These are phyloP conservation scores for Macrophomina phaseolina DNA, from an alignment of 2,329 filamentous ascomycete genomes.

Conservation along the genomic window DNA sequence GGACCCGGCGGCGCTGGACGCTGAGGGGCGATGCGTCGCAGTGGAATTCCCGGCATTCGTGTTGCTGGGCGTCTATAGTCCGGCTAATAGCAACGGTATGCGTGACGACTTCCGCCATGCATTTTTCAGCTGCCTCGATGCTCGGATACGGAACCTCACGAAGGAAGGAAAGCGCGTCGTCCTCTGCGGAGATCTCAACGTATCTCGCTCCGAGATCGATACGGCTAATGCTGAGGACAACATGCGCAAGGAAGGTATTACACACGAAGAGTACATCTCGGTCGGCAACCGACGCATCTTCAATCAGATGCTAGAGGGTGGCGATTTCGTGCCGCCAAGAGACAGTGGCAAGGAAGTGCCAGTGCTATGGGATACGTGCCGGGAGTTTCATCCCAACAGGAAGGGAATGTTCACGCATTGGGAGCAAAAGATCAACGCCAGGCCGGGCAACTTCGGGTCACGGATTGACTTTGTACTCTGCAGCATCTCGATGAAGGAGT, in stretches of 20 bases:
- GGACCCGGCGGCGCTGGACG: constrained; percentile 78
- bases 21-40: constrained; percentile 88
- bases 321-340: constrained; percentile 68
- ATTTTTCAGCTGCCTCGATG: constrained; percentile 81
- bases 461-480: constrained; percentile 94
- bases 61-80: constrained; percentile 88
- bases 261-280: constrained; percentile 73
- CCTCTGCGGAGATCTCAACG: constrained; percentile 87
- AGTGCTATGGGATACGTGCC: constrained; percentile 82
- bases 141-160: constrained; percentile 81
- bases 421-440: constrained; percentile 93
- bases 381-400: constrained; percentile 79
- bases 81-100: constrained; percentile 83
- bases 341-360: constrained; percentile 73
- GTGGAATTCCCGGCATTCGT: constrained; percentile 96
- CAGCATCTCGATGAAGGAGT: constrained; percentile 75
- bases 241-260: constrained; percentile 72
- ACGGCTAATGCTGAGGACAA: constrained; percentile 75
- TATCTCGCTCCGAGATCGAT: constrained; percentile 72
- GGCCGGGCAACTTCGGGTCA: constrained; percentile 91
- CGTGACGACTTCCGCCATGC: constrained; percentile 81
- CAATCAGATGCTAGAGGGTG: constrained; percentile 82
- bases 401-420: constrained; percentile 96
- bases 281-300: constrained; percentile 76
- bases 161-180: constrained; percentile 83